Conservation (phyloP, 345 rosid genomes). For the Raphanus raphanistrum region DNA sequence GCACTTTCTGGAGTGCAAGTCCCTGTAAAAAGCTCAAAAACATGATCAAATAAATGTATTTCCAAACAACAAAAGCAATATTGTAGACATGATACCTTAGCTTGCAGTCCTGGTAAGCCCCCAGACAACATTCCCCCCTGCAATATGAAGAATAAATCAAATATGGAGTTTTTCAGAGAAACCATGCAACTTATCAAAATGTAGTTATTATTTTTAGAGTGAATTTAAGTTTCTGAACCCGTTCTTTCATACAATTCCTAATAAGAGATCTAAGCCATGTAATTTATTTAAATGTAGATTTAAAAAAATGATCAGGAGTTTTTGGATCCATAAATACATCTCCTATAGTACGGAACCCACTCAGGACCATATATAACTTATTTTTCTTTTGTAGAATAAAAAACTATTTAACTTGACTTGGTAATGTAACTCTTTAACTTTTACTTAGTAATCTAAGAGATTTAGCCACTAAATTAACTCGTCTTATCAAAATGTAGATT, state of each 20-base stretch:
- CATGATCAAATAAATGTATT: not conserved
- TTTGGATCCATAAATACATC: not conserved
- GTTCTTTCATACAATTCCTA: too few species aligned
- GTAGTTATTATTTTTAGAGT: not conserved
- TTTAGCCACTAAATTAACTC: not conserved
- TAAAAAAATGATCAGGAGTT: not conserved
- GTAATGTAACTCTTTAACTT: not conserved
- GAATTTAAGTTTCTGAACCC: too few species aligned
- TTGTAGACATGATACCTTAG: constrained; percentile 49
- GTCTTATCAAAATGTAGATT: constrained; percentile 1
- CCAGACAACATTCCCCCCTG: constrained; percentile 81
- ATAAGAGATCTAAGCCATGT: too few species aligned
- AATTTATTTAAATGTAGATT: too few species aligned
- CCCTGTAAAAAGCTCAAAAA: constrained; percentile 47
- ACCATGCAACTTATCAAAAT: not conserved
- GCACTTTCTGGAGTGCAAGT: constrained; percentile 65
- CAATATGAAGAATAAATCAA: not conserved
- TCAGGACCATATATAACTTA: not conserved
- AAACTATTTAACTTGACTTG: not conserved
- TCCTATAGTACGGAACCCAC: not conserved
- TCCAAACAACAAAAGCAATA: not conserved
- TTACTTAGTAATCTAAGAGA: not conserved
- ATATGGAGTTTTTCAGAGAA: not conserved
- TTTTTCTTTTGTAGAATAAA: not conserved
- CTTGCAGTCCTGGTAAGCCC: constrained; percentile 73